Conservation (phyloP, 108 stramenopile species). For the Conticribra guillardii region DNA sequence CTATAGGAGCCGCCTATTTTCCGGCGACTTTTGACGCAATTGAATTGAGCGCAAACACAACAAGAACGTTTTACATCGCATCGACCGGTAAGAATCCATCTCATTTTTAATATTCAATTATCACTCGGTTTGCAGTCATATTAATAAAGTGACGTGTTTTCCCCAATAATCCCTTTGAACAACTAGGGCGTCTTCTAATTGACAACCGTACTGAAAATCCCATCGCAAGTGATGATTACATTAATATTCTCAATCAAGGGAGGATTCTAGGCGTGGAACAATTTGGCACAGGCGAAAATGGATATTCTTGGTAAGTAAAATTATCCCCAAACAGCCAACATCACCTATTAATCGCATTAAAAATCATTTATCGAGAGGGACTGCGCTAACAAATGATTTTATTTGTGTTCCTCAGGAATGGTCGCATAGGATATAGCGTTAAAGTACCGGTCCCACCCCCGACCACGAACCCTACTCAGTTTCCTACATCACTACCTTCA, state of each 20-base stretch:
- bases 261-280: not conserved
- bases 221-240: not conserved
- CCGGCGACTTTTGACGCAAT: not conserved
- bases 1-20: not conserved
- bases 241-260: not conserved
- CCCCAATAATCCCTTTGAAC: too few species aligned
- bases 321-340: not conserved
- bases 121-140: too few species aligned
- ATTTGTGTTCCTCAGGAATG: too few species aligned
- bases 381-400: not conserved
- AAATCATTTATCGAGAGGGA: not conserved
- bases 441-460: not conserved
- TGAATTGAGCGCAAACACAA: not conserved
- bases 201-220: not conserved
- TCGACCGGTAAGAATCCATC: too few species aligned
- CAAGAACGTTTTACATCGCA: not conserved
- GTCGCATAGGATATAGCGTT: not conserved
- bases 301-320: not conserved
- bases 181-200: not conserved
- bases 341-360: not conserved
- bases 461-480: not conserved
- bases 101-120: too few species aligned
- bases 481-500: not conserved
- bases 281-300: not conserved
- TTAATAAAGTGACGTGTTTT: too few species aligned